A percentile compares a stretch with the other conserved stretches of the same genome.
These are phyloP conservation scores for Bjerkandera adusta DNA, from an alignment of 1,284 basidiomycete species.

Conservation along the genomic window DNA sequence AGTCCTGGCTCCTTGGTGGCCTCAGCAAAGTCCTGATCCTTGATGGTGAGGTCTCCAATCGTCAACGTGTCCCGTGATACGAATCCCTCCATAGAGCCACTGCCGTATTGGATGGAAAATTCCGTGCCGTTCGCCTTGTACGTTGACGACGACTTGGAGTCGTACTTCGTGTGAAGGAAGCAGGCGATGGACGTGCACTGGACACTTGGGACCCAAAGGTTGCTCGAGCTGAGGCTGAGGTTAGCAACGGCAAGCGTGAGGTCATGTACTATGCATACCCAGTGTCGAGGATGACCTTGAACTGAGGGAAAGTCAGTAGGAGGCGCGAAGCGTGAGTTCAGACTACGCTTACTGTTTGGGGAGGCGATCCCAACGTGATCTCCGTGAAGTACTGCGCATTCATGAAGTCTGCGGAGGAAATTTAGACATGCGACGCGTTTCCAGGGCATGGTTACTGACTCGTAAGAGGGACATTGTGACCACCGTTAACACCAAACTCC, in stretches of 20 bases:
- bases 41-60: conserved; percentile 86
- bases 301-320: conserved; percentile 35
- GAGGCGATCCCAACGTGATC: conserved; percentile 79
- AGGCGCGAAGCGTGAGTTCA: conserved; percentile 5
- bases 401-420: conserved; percentile 91
- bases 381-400: conserved; percentile 98
- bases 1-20: conserved; percentile 96
- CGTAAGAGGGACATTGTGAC: conserved; percentile 87
- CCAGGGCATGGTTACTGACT: conserved; percentile 56
- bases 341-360: conserved; percentile 55
- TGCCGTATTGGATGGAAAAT: conserved; percentile 95
- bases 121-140: conserved; percentile 91
- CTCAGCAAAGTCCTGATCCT: conserved; percentile 90
- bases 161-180: conserved; percentile 96
- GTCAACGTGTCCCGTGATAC: conserved; percentile 84
- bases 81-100: conserved; percentile 96
- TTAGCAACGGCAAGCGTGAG: conserved; percentile 11
- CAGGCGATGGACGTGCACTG: conserved; percentile 96
- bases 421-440: conserved; percentile 21
- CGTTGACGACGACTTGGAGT: conserved; percentile 79
- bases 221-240: conserved; percentile 63
- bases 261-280: conserved; percentile 42
- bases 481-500: conserved; percentile 63
- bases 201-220: conserved; percentile 91
- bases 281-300: conserved; percentile 88